Evolutionary conservation across 257 asterid genomes (phyloP).

Genomic region (Anisodus acutangulus): DNA sequence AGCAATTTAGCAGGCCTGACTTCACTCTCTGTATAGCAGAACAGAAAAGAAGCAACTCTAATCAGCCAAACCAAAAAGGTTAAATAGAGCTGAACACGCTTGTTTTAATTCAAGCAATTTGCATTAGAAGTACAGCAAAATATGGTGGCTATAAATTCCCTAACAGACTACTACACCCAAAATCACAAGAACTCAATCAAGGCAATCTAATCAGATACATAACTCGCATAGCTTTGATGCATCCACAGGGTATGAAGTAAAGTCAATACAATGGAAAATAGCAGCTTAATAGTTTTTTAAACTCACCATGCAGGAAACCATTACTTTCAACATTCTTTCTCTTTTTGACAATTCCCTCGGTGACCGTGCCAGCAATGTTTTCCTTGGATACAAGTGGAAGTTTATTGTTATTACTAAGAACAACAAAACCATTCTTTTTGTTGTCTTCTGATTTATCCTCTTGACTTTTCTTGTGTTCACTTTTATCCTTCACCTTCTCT

Average conservation of each 20-base stretch:
- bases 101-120: constrained; percentile 28
- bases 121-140: constrained; percentile 17
- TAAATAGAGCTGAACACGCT: constrained; percentile 31
- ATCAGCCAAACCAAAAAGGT: constrained; percentile 42
- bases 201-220: constrained; percentile 32
- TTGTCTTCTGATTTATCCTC: constrained; percentile 40
- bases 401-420: constrained; percentile 39
- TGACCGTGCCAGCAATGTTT: constrained; percentile 36
- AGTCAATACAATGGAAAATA: constrained; percentile 26
- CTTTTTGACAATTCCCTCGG: constrained; percentile 58
- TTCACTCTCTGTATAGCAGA: constrained; percentile 61
- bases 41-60: constrained; percentile 40
- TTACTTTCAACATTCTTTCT: constrained; percentile 54
- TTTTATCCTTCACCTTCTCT: constrained; percentile 44
- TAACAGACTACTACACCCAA: constrained; percentile 16
- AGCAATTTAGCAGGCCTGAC: constrained; percentile 60
- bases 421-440: constrained; percentile 38
- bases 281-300: constrained; percentile 27
- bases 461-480: constrained; percentile 46
- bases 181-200: constrained; percentile 27
- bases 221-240: constrained; percentile 27
- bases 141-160: constrained; percentile 20
- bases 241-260: constrained; percentile 12
- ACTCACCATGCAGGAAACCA: constrained; percentile 83
- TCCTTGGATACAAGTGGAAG: constrained; percentile 40